A percentile compares a stretch with the other conserved stretches of the same genome.
These are phyloP conservation scores for Termitomyces sp. DNA, from an alignment of 768 basidiomycete species.

Conservation along the genomic window DNA sequence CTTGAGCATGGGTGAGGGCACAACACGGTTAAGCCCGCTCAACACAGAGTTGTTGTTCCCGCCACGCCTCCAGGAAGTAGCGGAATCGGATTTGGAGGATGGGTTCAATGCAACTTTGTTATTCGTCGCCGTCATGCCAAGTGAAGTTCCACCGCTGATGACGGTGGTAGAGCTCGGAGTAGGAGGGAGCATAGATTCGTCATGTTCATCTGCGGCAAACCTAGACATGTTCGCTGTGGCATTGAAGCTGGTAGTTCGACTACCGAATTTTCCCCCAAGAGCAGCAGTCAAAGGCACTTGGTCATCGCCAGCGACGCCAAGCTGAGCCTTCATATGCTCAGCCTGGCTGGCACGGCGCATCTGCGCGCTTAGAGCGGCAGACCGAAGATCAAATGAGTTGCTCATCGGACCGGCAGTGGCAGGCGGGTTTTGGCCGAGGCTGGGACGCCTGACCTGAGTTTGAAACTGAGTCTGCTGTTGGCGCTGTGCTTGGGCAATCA, in stretches of 20 bases:
- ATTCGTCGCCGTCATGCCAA: conserved; percentile 49
- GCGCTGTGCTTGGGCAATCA: conserved; percentile 53
- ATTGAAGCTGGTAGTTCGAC: conserved; percentile 48
- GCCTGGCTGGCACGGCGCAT: conserved; percentile 66
- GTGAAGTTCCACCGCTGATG: conserved; percentile 68
- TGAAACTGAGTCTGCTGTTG: conserved; percentile 43
- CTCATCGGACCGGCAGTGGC: conserved; percentile 70
- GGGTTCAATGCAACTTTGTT: conserved; percentile 20
- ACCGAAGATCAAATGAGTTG: conserved; percentile 60
- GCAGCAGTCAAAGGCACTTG: conserved; percentile 79
- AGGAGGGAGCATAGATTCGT: conserved; percentile 42
- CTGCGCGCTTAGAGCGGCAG: conserved; percentile 49
- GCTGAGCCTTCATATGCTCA: conserved; percentile 59
- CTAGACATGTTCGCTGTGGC: conserved; percentile 24
- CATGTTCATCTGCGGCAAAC: conserved; percentile 34
- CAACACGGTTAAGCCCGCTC: conserved; percentile 52
- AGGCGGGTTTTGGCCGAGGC: conserved; percentile 47
- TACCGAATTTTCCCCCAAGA: conserved; percentile 71
- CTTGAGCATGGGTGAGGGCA: conserved; percentile 63
- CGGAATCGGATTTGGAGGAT: conserved; percentile 80
- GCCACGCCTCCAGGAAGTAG: conserved; percentile 76
- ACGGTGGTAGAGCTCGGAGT: conserved; percentile 62
- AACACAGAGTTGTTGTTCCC: conserved; percentile 69
- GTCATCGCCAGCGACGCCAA: conserved; percentile 48
- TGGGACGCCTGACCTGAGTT: conserved; percentile 41